A percentile compares a stretch with the other conserved stretches of the same genome.
Evolutionary conservation across 257 asterid species (phyloP).

Genomic region (Solanum chilense): DNA sequence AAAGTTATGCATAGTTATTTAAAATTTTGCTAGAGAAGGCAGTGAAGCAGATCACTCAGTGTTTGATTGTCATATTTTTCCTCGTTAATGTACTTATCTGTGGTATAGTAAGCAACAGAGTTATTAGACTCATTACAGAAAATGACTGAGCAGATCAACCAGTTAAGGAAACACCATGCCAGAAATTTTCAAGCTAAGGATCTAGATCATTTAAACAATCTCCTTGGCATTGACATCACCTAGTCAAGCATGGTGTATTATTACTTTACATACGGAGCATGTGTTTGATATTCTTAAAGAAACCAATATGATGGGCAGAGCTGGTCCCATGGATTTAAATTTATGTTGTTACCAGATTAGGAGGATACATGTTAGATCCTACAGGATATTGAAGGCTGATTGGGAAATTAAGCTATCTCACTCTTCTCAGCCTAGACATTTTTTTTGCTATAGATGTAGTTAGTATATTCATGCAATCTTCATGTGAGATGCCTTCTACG

Average conservation of each 20-base stretch:
- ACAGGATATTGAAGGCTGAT: background rate
- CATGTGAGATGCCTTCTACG: background rate
- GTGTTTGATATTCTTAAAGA: background rate
- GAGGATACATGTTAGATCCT: background rate
- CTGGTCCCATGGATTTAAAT: background rate
- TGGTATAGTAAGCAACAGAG: background rate
- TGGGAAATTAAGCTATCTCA: background rate
- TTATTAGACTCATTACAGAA: background rate
- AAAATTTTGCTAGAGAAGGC: background rate
- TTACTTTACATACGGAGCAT: background rate
- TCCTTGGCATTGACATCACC: background rate
- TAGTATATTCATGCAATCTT: background rate
- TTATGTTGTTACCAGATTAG: background rate
- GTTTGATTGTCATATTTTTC: background rate
- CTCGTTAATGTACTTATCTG: background rate
- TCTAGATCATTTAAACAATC: background rate
- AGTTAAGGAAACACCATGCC: background rate
- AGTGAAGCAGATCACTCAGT: background rate
- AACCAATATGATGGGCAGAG: background rate
- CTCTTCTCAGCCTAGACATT: background rate
- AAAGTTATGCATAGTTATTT: background rate
- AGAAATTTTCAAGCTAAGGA: background rate
- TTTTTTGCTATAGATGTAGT: background rate
- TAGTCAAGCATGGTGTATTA: background rate
- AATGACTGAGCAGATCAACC: background rate